These are phyloP conservation scores for Picochlorum sp. DNA, from an alignment of 139 green algal genomes.

Conservation along the genomic window DNA sequence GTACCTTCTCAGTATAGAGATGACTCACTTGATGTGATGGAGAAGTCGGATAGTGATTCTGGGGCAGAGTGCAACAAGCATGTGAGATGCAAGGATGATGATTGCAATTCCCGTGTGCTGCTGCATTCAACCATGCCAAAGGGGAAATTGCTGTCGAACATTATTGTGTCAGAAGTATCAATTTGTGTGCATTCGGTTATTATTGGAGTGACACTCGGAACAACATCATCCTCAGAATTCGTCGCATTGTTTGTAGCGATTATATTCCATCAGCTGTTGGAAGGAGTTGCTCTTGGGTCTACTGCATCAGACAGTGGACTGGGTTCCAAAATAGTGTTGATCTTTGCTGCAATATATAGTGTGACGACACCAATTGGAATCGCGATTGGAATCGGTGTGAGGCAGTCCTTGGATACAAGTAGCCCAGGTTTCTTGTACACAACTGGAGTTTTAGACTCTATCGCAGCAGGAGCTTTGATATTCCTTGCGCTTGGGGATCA, in stretches of 20 bases:
- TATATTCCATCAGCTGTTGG: conserved; percentile 45
- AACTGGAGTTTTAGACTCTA: conserved; percentile 7
- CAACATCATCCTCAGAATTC: conserved; percentile 22
- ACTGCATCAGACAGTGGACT: conserved; percentile 33
- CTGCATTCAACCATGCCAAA: background rate
- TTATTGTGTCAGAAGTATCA: conserved; percentile 16
- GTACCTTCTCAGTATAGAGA: background rate
- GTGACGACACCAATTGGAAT: conserved; percentile 53
- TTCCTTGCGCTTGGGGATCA: conserved; percentile 5
- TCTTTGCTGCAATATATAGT: conserved; percentile 37
- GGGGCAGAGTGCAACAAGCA: conserved; percentile 11
- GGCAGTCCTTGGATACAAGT: conserved; percentile 31
- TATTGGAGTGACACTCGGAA: conserved; percentile 42
- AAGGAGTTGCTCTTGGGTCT: conserved; percentile 41
- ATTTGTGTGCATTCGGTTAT: conserved; percentile 18
- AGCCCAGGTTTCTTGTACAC: conserved; percentile 4
- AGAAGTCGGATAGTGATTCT: background rate
- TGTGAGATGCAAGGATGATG: conserved; percentile 2
- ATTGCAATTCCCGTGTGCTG: background rate
- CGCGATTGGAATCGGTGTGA: conserved; percentile 41
- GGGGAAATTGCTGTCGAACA: background rate
- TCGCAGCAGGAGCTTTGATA: conserved; percentile 5
- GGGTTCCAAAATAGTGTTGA: background rate
- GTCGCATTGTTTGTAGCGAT: conserved; percentile 43
- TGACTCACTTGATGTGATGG: background rate